Percentiles rank a stretch among this genome's conserved stretches.
Evolutionary conservation across 1,284 basidiomycete genomes (phyloP).

Genomic region (Schizophyllum amplum): DNA sequence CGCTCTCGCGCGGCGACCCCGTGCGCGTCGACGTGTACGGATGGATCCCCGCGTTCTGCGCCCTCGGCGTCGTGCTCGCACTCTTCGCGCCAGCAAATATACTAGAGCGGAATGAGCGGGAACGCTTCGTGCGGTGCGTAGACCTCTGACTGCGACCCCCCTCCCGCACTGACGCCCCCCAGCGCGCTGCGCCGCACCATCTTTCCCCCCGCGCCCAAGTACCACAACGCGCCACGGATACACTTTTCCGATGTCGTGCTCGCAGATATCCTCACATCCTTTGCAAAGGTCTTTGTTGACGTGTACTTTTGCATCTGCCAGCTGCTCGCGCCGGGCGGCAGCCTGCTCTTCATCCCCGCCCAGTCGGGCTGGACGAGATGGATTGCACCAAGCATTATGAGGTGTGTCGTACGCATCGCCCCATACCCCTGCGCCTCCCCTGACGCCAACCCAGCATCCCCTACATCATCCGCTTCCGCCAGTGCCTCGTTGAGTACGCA

Average conservation of each 20-base stretch:
- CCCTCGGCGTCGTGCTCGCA: slow-evolving; percentile 46
- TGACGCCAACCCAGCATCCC: slow-evolving; percentile 56
- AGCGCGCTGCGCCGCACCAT: slow-evolving; percentile 72
- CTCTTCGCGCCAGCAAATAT: slow-evolving; percentile 63
- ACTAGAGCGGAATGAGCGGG: slow-evolving; percentile 60
- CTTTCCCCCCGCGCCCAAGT: slow-evolving; percentile 47
- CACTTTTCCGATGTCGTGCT: slow-evolving; percentile 91
- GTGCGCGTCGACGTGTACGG: slow-evolving; percentile 65
- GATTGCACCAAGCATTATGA: slow-evolving; percentile 80
- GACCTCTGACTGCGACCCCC: slow-evolving; percentile 5
- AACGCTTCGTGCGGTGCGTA: slow-evolving; percentile 68
- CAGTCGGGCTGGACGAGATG: slow-evolving; percentile 60
- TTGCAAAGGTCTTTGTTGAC: slow-evolving; percentile 94
- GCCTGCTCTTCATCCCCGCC: slow-evolving; percentile 55
- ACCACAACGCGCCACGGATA: slow-evolving; percentile 31
- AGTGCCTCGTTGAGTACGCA: slow-evolving; percentile 86
- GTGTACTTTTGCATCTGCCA: slow-evolving; percentile 83
- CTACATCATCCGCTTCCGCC: slow-evolving; percentile 85
- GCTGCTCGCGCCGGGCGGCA: slow-evolving; percentile 66
- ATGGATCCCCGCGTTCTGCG: slow-evolving; percentile 64
- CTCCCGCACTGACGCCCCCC: slow-evolving; percentile 1
- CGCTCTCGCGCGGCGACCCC: slow-evolving; percentile 47
- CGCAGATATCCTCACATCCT: slow-evolving; percentile 94
- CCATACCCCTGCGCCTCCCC: background rate
- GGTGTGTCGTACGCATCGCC: slow-evolving; percentile 38